A percentile compares a stretch with the other conserved stretches of the same genome.
These are phyloP conservation scores for Bassia scoparia DNA, from an alignment of 148 eudicot species.

Conservation along the genomic window DNA sequence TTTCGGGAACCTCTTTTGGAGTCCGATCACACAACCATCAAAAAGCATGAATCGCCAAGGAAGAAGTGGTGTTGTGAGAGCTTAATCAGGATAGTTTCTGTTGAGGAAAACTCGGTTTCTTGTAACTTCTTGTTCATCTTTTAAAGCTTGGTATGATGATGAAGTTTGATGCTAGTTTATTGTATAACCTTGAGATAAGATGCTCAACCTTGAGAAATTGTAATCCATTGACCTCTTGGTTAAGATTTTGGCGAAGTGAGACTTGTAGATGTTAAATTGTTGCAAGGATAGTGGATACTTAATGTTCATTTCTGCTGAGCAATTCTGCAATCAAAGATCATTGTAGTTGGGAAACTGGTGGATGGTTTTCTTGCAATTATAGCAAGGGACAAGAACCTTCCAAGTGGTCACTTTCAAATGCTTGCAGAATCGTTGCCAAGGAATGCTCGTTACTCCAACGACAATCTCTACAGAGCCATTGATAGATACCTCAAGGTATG, in stretches of 20 bases:
- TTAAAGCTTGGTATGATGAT: conserved; percentile 37
- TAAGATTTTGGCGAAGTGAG: conserved; percentile 32
- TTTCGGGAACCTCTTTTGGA: conserved; percentile 30
- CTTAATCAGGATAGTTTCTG: conserved; percentile 38
- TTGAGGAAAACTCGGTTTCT: conserved; percentile 38
- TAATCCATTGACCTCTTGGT: conserved; percentile 42
- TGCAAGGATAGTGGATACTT: conserved; percentile 37
- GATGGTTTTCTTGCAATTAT: conserved; percentile 42
- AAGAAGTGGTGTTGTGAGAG: conserved; percentile 37
- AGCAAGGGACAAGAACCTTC: conserved; percentile 40
- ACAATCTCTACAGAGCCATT: conserved; percentile 46
- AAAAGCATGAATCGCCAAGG: conserved; percentile 25
- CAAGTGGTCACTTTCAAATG: conserved; percentile 27
- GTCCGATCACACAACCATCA: conserved; percentile 20
- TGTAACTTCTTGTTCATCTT: conserved; percentile 42
- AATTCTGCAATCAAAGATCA: conserved; percentile 24
- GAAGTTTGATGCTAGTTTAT: conserved; percentile 29
- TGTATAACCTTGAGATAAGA: conserved; percentile 31
- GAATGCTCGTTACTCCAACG: conserved; percentile 36
- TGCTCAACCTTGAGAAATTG: conserved; percentile 27
- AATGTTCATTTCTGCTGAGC: conserved; percentile 22
- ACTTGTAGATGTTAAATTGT: conserved; percentile 39
- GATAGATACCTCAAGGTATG: conserved; percentile 56
- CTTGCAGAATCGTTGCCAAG: conserved; percentile 43
- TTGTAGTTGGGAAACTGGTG: conserved; percentile 40